phyloP scores from a whole-genome alignment of 495 filamentous ascomycete species.

The Penicillium malachiteum region DNA sequence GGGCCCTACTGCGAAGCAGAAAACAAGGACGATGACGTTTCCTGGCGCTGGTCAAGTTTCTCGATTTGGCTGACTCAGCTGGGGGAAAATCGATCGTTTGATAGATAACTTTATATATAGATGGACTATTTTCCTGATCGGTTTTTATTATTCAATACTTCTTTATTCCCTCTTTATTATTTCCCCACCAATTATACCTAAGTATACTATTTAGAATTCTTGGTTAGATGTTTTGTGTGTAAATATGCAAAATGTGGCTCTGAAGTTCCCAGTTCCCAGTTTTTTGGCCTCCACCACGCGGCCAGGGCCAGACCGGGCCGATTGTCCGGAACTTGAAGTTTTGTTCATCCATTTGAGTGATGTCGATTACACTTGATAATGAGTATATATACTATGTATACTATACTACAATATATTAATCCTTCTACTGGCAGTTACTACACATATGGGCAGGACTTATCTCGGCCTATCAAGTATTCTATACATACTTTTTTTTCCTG shows the following conservation, averaged over 20 bases:
- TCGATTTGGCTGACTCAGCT: constrained; percentile 23
- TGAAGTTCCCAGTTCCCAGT: not conserved
- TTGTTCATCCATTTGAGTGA: constrained; percentile 4
- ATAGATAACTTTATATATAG: not conserved
- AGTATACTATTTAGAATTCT: too few species aligned
- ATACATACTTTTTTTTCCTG: too few species aligned
- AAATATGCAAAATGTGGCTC: not conserved
- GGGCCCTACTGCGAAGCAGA: constrained; percentile 29
- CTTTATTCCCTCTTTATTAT: not conserved
- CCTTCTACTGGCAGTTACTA: too few species aligned
- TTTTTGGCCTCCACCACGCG: constrained; percentile 3
- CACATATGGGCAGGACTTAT: too few species aligned
- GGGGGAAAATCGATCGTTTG: not conserved
- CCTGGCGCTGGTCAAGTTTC: constrained; percentile 24
- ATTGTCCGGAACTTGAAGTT: constrained; percentile 26
- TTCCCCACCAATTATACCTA: not conserved
- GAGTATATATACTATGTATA: too few species aligned
- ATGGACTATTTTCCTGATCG: not conserved
- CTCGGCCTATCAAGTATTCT: too few species aligned
- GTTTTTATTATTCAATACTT: not conserved
- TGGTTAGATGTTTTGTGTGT: too few species aligned
- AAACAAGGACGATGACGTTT: constrained; percentile 44
- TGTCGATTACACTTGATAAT: not conserved
- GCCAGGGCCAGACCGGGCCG: constrained; percentile 23
- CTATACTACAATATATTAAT: too few species aligned